Evolutionary conservation across 2,329 filamentous ascomycete genomes (phyloP), one percentile per base, ranked within the genome.

Genomic region (Ophiostoma quercus): DNA sequence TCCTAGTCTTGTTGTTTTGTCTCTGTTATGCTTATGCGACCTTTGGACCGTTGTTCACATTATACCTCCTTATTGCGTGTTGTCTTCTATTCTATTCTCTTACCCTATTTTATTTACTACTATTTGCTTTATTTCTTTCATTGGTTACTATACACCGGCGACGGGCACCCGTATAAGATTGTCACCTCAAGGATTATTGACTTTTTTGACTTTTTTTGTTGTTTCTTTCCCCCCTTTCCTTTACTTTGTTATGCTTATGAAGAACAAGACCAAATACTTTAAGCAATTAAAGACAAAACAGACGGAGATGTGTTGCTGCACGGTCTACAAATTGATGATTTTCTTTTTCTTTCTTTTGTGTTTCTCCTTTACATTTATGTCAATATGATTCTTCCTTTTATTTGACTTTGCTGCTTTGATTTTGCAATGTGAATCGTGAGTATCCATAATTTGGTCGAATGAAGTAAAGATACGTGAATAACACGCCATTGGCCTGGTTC

Each of bases 151-250:
- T 37, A 68, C 69, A 65, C 25, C 14, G 16, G 66, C 41, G 8
- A 39, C 47, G 66, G 66, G 47, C 47, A 39, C 32, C 66, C 47
- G 66, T 67, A 54, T 34, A 68, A 70, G 69, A 68, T 60, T 70
- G 69, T 66, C 57, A 43, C 66, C 57, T n/a, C 54, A 65, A 34
- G 67, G 62, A n/a, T 67, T 22, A 16, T 22, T 51, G 62, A 16
- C 12, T 41, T 11, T 29, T 37, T 16, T 39, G 54, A 25, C 14
- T 57, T 25, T 19, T 19, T 47, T 19, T 12, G 16, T 12, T 12
- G 25, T 19, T 37, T 39, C 39, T n/a, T 32, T 57, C 37, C 11
- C n/a, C 1, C n/a, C 1, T 39, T 47, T 37, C 2, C 11, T 12
- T 25, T 12, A 19, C 37, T 1, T n/a, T 19, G 3, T 54, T 47